Conservation (phyloP, 164 flowering plant genomes). For the Amborella trichopoda region DNA sequence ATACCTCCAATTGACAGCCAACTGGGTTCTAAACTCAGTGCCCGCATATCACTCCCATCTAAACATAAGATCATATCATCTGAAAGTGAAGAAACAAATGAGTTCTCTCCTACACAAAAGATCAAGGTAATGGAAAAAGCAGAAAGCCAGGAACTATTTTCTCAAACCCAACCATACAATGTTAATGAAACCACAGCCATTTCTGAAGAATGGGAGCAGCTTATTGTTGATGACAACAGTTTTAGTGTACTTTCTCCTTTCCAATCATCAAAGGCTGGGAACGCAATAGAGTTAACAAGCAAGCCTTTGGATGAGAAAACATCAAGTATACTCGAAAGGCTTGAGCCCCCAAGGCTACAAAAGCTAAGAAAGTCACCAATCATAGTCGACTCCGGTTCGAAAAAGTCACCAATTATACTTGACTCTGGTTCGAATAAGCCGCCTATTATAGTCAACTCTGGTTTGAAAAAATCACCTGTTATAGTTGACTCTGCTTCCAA, state of each 20-base stretch:
- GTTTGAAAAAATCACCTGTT: slow-evolving; percentile 14
- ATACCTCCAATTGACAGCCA: neutral
- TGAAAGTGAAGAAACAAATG: slow-evolving; percentile 1
- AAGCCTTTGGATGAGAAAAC: slow-evolving; percentile 52
- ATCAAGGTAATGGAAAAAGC: too few species aligned
- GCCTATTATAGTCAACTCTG: too few species aligned
- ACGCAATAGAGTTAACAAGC: slow-evolving; percentile 16
- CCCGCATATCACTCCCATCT: neutral
- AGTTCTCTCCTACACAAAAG: too few species aligned
- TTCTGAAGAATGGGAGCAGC: slow-evolving; percentile 68
- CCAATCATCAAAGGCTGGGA: slow-evolving; percentile 16
- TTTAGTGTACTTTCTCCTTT: slow-evolving; percentile 27
- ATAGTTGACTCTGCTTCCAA: slow-evolving; percentile 19
- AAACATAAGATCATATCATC: neutral
- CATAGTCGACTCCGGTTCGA: slow-evolving; percentile 21
- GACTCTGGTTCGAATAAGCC: slow-evolving; percentile 4
- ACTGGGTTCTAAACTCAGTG: neutral
- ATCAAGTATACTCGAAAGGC: slow-evolving; percentile 75
- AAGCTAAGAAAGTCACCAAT: slow-evolving; percentile 19
- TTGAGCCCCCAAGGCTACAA: slow-evolving; percentile 55
- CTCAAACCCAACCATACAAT: neutral
- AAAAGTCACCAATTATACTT: slow-evolving; percentile 19
- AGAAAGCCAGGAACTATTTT: too few species aligned
- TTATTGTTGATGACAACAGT: slow-evolving; percentile 41
- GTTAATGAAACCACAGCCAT: neutral